Conservation (phyloP, 2,329 filamentous ascomycete species). For the Mycogone perniciosa region DNA sequence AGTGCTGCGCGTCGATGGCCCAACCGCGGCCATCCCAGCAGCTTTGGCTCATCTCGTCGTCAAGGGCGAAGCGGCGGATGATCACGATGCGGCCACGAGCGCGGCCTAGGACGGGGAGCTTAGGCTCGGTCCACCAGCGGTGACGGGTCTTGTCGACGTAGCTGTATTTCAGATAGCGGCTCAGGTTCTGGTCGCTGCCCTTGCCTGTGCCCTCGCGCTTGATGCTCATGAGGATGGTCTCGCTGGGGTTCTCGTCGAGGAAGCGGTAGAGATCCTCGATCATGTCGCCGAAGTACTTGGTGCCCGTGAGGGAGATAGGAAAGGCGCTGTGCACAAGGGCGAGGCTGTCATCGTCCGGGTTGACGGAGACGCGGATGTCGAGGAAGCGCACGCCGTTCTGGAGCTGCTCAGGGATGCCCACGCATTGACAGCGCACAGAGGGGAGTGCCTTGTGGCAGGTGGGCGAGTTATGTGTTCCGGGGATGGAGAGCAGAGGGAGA, state of each 20-base stretch:
- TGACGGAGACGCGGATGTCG: constrained; percentile 69
- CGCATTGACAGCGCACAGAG: constrained; percentile 87
- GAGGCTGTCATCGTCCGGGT: constrained; percentile 55
- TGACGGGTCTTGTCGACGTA: constrained; percentile 54
- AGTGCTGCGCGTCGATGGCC: constrained; percentile 57
- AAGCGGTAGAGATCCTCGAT: constrained; percentile 68
- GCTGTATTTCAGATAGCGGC: constrained; percentile 63
- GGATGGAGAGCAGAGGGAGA: constrained; percentile 77
- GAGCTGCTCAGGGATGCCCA: constrained; percentile 69
- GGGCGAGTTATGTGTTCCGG: constrained; percentile 92
- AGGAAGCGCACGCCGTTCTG: constrained; percentile 90
- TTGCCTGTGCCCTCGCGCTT: constrained; percentile 87
- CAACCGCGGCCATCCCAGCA: constrained; percentile 47
- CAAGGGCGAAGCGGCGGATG: constrained; percentile 69
- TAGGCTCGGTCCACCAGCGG: constrained; percentile 73
- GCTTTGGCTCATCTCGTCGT: constrained; percentile 42
- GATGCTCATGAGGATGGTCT: constrained; percentile 78
- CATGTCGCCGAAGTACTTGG: constrained; percentile 70
- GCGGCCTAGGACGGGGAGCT: constrained; percentile 71
- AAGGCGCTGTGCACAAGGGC: constrained; percentile 86
- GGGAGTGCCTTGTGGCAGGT: constrained; percentile 80
- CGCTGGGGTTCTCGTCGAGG: constrained; percentile 68
- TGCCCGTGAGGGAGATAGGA: constrained; percentile 75
- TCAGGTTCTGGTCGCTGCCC: constrained; percentile 72
- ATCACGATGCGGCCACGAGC: constrained; percentile 78